Conservation (phyloP, 1,139 yeast genomes). For the Taphrina sp. region DNA sequence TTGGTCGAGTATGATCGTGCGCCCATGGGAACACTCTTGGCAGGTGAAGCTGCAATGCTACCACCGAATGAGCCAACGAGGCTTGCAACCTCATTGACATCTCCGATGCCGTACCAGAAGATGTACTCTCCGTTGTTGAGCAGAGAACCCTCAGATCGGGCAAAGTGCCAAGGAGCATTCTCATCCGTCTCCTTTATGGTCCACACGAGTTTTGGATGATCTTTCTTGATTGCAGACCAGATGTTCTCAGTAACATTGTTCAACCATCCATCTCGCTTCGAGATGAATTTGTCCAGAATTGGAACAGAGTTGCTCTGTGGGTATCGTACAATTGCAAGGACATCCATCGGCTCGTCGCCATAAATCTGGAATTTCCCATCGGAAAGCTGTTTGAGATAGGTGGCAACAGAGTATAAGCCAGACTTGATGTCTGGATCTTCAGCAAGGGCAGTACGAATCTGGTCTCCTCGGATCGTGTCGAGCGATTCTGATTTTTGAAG, state of each 20-base stretch:
- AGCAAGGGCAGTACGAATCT: slow-evolving; percentile 71
- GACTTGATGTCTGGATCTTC: slow-evolving; percentile 73
- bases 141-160: slow-evolving; percentile 90
- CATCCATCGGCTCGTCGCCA: slow-evolving; percentile 95
- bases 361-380: slow-evolving; percentile 65
- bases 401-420: slow-evolving; percentile 73
- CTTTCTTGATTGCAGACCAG: slow-evolving; percentile 76
- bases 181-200: slow-evolving; percentile 85
- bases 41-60: neutral
- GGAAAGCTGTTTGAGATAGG: slow-evolving; percentile 59
- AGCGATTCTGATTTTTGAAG: slow-evolving; percentile 67
- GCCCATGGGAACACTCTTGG: slow-evolving; percentile 7
- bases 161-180: slow-evolving; percentile 87
- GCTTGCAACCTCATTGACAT: slow-evolving; percentile 36
- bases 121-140: slow-evolving; percentile 82
- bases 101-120: slow-evolving; percentile 84
- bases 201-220: slow-evolving; percentile 77
- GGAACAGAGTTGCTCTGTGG: slow-evolving; percentile 53
- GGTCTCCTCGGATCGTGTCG: slow-evolving; percentile 57
- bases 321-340: slow-evolving; percentile 72
- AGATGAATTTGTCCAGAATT: slow-evolving; percentile 80
- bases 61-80: slow-evolving; percentile 23
- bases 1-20: slow-evolving; percentile 21
- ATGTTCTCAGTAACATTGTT: slow-evolving; percentile 95
- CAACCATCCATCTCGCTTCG: slow-evolving; percentile 91